Evolutionary conservation across 2,329 filamentous ascomycete genomes (phyloP).

Genomic region (Colletotrichum trifolii): DNA sequence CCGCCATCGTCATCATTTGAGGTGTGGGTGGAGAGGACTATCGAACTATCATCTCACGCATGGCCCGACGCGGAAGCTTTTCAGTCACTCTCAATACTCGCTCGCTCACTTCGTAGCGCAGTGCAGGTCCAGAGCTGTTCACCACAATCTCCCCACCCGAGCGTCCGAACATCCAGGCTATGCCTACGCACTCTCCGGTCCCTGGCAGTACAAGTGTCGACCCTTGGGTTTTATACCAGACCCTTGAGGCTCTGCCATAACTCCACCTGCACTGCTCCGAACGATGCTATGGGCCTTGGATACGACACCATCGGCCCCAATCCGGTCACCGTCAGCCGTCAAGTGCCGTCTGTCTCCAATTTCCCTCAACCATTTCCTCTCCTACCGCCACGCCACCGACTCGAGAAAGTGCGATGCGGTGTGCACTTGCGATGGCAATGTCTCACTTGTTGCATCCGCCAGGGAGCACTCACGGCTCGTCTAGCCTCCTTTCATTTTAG

Average conservation of each 20-base stretch:
- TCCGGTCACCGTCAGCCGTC: too few species aligned
- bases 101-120: too few species aligned
- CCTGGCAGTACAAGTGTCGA: background rate
- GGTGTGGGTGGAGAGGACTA: constrained; percentile 29
- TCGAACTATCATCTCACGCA: constrained; percentile 8
- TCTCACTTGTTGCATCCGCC: constrained; percentile 26
- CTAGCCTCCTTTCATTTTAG: constrained; percentile 31
- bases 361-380: background rate
- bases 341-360: background rate
- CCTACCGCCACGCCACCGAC: constrained; percentile 9
- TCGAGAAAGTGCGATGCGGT: constrained; percentile 25
- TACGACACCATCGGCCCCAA: too few species aligned
- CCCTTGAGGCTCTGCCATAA: constrained; percentile 12
- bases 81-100: constrained; percentile 7
- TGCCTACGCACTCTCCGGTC: constrained; percentile 4
- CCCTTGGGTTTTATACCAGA: background rate
- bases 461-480: constrained; percentile 10
- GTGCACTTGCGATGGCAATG: constrained; percentile 23
- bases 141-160: constrained; percentile 21
- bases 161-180: constrained; percentile 5
- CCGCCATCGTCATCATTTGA: constrained; percentile 1
- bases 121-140: background rate
- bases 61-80: constrained; percentile 10
- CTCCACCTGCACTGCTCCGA: constrained; percentile 3
- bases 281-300: too few species aligned